phyloP scores from a whole-genome alignment of 306 rosid species.

The Gleditsia sinensis region DNA sequence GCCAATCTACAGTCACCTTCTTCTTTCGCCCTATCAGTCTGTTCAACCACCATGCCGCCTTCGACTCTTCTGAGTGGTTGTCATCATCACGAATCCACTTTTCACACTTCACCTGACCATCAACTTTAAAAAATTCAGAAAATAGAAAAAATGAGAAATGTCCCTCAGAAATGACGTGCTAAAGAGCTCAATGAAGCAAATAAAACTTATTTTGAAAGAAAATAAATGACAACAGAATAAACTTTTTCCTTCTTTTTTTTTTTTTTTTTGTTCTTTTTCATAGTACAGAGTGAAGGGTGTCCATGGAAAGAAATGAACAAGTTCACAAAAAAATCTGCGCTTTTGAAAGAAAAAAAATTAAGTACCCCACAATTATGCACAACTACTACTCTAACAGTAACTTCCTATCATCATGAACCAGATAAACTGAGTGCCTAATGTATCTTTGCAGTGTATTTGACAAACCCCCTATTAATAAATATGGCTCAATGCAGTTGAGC shows the following conservation, averaged over 20 bases:
- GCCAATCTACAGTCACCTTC: slow-evolving; percentile 82
- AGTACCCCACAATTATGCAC: neutral
- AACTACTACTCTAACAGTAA: slow-evolving; percentile 13
- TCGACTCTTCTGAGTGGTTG: slow-evolving; percentile 73
- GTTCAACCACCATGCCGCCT: slow-evolving; percentile 88
- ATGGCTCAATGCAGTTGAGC: neutral
- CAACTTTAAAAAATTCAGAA: slow-evolving; percentile 59
- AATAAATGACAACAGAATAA: too few relatives aligned
- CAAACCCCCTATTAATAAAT: slow-evolving; percentile 21
- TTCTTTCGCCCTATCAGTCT: slow-evolving; percentile 81
- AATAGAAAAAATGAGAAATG: slow-evolving; percentile 37
- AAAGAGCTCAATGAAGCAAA: too few relatives aligned
- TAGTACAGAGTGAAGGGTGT: too few relatives aligned
- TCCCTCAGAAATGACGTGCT: slow-evolving; percentile 22
- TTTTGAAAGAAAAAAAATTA: too few relatives aligned
- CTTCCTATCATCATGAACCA: slow-evolving; percentile 14
- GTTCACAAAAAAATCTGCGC: too few relatives aligned
- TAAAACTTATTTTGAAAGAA: too few relatives aligned
- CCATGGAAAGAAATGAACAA: neutral
- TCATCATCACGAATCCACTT: slow-evolving; percentile 94
- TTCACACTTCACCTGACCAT: slow-evolving; percentile 92
- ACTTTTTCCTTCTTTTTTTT: too few relatives aligned
- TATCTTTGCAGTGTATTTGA: neutral
- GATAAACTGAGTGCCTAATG: neutral
- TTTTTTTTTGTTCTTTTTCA: too few relatives aligned